phyloP scores from a whole-genome alignment of 106 monocot species.

The Ottelia alismoides region DNA sequence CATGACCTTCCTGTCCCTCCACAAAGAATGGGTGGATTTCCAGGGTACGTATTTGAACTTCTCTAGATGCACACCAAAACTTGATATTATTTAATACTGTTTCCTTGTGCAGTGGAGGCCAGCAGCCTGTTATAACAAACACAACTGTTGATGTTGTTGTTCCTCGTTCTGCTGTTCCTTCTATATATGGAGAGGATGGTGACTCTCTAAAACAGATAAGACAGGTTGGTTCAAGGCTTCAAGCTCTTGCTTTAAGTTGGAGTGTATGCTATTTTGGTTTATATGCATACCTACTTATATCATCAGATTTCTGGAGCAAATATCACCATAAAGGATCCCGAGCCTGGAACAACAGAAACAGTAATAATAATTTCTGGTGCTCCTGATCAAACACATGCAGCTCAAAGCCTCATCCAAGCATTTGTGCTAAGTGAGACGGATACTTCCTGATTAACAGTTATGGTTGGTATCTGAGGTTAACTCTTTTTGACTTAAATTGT shows the following conservation, averaged over 20 bases:
- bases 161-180: conserved; percentile 53
- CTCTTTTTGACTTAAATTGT: too few species aligned
- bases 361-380: conserved; percentile 77
- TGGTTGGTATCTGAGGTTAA: too few species aligned
- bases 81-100: conserved; percentile 4
- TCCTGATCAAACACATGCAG: conserved; percentile 93
- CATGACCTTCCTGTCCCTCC: conserved; percentile 19
- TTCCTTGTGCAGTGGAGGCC: conserved; percentile 34
- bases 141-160: conserved; percentile 77
- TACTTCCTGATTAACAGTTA: conserved; percentile 17
- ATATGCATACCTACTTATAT: background rate
- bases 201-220: conserved; percentile 54
- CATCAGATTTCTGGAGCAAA: conserved; percentile 91
- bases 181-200: conserved; percentile 92
- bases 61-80: too few species aligned
- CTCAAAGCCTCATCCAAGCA: conserved; percentile 93
- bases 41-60: conserved; percentile 39
- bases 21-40: conserved; percentile 32
- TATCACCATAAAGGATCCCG: conserved; percentile 75
- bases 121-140: conserved; percentile 39
- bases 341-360: conserved; percentile 73
- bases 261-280: background rate
- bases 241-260: background rate
- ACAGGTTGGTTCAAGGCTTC: conserved; percentile 40
- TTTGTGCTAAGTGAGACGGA: conserved; percentile 71